Percentiles rank a stretch among this genome's conserved stretches.
These are phyloP conservation scores for Xylaria sp. DNA, from an alignment of 2,329 filamentous ascomycete genomes.

Conservation along the genomic window DNA sequence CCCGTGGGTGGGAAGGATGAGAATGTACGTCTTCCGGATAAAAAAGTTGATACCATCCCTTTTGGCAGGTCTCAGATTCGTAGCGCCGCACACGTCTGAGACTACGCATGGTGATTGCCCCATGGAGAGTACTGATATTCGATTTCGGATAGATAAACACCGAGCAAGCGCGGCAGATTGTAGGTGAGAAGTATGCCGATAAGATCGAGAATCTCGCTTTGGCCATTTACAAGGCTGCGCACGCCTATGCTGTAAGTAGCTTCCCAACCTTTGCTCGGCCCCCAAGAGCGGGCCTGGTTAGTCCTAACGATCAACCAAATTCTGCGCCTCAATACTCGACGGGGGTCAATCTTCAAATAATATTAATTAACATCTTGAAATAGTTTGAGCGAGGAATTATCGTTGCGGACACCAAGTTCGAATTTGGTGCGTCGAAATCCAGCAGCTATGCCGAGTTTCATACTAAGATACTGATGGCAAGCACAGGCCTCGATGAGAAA, in stretches of 20 bases:
- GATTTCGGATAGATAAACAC: conserved; percentile 67
- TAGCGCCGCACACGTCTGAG: not conserved
- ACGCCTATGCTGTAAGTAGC: conserved; percentile 66
- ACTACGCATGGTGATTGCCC: not conserved
- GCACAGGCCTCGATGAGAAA: conserved; percentile 62
- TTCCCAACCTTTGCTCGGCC: not conserved
- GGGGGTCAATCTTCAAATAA: too few species aligned
- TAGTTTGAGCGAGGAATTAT: conserved; percentile 71
- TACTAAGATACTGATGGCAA: conserved; percentile 14
- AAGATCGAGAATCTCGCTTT: conserved; percentile 74
- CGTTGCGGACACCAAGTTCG: conserved; percentile 72
- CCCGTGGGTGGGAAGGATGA: conserved; percentile 81
- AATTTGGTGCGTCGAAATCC: conserved; percentile 45
- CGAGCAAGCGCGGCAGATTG: conserved; percentile 70
- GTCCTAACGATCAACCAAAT: not conserved
- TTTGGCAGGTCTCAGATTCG: not conserved
- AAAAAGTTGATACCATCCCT: not conserved
- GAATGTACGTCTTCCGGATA: conserved; percentile 61
- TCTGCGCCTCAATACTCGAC: not conserved
- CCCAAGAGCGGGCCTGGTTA: not conserved
- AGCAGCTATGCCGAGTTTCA: not conserved
- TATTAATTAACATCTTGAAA: conserved; percentile 8
- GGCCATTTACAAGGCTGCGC: conserved; percentile 70
- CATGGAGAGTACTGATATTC: conserved; percentile 7
- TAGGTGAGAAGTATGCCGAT: conserved; percentile 72